Base-by-base conservation (phyloP, 2,329 filamentous ascomycete species). In the Catunica adiposa region DNA sequence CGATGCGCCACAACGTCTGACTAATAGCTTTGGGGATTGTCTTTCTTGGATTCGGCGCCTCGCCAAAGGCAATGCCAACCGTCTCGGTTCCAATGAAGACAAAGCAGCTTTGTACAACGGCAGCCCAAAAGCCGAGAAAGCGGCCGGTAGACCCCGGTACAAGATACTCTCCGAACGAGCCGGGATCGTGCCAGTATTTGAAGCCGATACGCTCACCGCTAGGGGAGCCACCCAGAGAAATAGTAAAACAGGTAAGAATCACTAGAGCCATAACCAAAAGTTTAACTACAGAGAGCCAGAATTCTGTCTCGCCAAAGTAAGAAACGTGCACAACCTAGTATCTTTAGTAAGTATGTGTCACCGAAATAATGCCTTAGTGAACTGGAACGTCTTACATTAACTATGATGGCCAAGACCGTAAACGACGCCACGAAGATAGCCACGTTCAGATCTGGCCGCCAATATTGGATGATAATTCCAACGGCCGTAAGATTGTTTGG, bases 291-390 rank as follows among this genome's bases (percentile, higher is more conserved):
- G 69, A 69, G 54, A 75, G 69, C 67, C 70, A 72, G 58, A 75
- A 75, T 56, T 75, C 71, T 14, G 70, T 67, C 60, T 75, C 72
- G 50, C 71, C 71, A 48, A 71, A 72, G 55, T 68, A 67, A 3
- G 61, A 62, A 37, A 74, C 69, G 47, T 68, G 67, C 6, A 69
- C 61, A 25, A 69, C 42, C 51, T 53, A 22, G 31, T n/a, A 34
- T 44, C 20, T 7, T 44, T 17, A 44, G 40, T 44, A 7, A 20
- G 29, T n/a, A 11, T 40, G 31, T 40, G 23, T 23, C 26, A 53
- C 40, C 15, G 15, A 17, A 2, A 9, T 22, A 7, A 22, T 3
- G 7, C 9, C 23, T n/a, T 40, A 34, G 22, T n/a, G n/a, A n/a
- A 34, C 4, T n/a, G 51, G 20, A 25, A 31, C 20, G 37, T 15